Conservation (phyloP, 805 yeast species). For the Pichia californica region DNA sequence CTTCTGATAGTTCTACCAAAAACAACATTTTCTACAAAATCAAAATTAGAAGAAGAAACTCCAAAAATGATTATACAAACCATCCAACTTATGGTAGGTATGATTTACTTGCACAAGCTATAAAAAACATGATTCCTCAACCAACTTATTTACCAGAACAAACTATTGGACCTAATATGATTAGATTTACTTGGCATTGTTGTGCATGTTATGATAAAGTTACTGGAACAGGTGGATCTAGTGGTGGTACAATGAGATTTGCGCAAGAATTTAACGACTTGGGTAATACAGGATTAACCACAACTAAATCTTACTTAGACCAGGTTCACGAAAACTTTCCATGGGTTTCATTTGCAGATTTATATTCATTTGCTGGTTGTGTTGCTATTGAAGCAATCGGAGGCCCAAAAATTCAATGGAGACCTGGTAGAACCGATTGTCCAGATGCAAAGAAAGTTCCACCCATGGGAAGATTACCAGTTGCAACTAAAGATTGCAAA, state of each 20-base stretch:
- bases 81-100: slow-evolving; percentile 27
- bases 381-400: slow-evolving; percentile 72
- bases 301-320: slow-evolving; percentile 50
- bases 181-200: slow-evolving; percentile 82
- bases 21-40: slow-evolving; percentile 23
- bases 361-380: slow-evolving; percentile 75
- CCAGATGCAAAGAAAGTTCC: slow-evolving; percentile 45
- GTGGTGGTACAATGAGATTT: slow-evolving; percentile 61
- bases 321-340: slow-evolving; percentile 52
- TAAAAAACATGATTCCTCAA: slow-evolving; percentile 27
- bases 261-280: slow-evolving; percentile 49
- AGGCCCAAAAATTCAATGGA: slow-evolving; percentile 77
- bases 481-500: slow-evolving; percentile 56
- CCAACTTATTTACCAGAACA: slow-evolving; percentile 51
- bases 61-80: slow-evolving; percentile 10
- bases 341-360: slow-evolving; percentile 74
- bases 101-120: slow-evolving; percentile 32
- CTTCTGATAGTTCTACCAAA: slow-evolving; percentile 6
- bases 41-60: slow-evolving; percentile 21
- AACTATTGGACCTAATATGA: slow-evolving; percentile 70
- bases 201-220: slow-evolving; percentile 71
- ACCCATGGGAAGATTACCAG: slow-evolving; percentile 67
- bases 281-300: slow-evolving; percentile 58
- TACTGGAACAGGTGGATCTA: slow-evolving; percentile 53
- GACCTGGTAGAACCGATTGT: slow-evolving; percentile 70